Percentiles rank a stretch among this genome's conserved stretches.
Evolutionary conservation across 1,284 basidiomycete genomes (phyloP).

Genomic region (Tremellales sp.): DNA sequence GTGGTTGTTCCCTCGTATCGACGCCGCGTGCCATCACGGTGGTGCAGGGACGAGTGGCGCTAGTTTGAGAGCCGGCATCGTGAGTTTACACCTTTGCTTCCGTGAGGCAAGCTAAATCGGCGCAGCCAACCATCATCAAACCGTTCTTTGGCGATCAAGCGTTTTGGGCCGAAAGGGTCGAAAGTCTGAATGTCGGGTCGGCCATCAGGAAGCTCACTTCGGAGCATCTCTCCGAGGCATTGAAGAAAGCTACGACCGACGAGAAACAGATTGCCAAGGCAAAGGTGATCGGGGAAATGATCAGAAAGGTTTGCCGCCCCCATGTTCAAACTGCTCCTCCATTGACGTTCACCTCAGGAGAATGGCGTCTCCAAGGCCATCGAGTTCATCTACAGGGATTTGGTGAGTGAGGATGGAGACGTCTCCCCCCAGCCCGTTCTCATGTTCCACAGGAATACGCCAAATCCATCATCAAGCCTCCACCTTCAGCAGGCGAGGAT

Average conservation of each 20-base stretch:
- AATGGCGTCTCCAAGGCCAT: slow-evolving; percentile 83
- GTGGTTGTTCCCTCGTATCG: slow-evolving; percentile 90
- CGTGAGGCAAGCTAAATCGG: neutral
- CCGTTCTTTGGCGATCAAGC: slow-evolving; percentile 98
- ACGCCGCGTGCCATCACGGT: slow-evolving; percentile 95
- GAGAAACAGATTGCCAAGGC: slow-evolving; percentile 82
- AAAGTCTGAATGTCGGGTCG: slow-evolving; percentile 84
- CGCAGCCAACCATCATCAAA: slow-evolving; percentile 83
- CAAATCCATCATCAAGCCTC: slow-evolving; percentile 68
- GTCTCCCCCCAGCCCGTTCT: neutral
- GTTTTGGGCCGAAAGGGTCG: slow-evolving; percentile 94
- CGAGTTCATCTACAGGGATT: slow-evolving; percentile 85
- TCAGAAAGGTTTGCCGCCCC: slow-evolving; percentile 60
- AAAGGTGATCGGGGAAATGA: slow-evolving; percentile 72
- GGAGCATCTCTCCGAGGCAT: slow-evolving; percentile 69
- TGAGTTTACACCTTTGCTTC: slow-evolving; percentile 10
- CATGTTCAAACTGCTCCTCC: slow-evolving; percentile 1
- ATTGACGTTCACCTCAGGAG: slow-evolving; percentile 57
- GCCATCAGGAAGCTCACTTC: slow-evolving; percentile 80
- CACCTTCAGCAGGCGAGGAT: slow-evolving; percentile 7
- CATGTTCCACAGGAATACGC: slow-evolving; percentile 62
- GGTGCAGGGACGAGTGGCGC: slow-evolving; percentile 95
- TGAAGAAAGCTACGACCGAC: slow-evolving; percentile 77
- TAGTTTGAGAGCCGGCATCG: slow-evolving; percentile 60
- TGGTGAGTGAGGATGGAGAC: slow-evolving; percentile 43